Conservation (phyloP, 345 rosid species). For the Adansonia digitata region DNA sequence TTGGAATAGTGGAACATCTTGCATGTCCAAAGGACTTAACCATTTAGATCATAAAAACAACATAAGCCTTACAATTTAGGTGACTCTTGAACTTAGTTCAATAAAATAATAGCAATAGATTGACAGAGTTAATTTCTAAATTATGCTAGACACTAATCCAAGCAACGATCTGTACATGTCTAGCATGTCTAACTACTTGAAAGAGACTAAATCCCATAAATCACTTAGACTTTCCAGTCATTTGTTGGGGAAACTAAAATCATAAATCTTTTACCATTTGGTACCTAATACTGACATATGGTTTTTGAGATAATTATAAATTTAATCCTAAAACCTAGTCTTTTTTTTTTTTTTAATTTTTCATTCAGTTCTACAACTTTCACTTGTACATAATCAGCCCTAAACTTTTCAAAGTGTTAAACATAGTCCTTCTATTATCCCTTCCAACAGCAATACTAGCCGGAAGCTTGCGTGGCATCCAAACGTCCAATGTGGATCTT, state of each 20-base stretch:
- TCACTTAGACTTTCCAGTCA: not conserved
- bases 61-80: not conserved
- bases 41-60: not conserved
- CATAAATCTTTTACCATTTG: not conserved
- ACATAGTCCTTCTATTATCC: not conserved
- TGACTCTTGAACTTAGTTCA: not conserved
- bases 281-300: not conserved
- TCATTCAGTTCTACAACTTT: not conserved
- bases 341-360: too few species aligned
- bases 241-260: not conserved
- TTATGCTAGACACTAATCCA: not conserved
- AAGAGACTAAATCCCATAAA: not conserved
- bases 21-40: not conserved
- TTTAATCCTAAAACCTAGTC: not conserved
- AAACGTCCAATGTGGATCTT: not conserved
- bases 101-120: not conserved
- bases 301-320: not conserved
- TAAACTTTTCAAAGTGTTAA: not conserved
- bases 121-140: not conserved
- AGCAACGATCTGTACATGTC: not conserved
- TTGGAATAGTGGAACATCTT: not conserved
- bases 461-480: not conserved
- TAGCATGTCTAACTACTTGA: constrained; percentile 1
- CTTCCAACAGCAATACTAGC: not conserved
- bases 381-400: not conserved